A percentile compares a stretch with the other conserved stretches of the same genome.
These are phyloP conservation scores for Trichoderma afroharzianum DNA, from an alignment of 2,329 filamentous ascomycete species.

Conservation along the genomic window DNA sequence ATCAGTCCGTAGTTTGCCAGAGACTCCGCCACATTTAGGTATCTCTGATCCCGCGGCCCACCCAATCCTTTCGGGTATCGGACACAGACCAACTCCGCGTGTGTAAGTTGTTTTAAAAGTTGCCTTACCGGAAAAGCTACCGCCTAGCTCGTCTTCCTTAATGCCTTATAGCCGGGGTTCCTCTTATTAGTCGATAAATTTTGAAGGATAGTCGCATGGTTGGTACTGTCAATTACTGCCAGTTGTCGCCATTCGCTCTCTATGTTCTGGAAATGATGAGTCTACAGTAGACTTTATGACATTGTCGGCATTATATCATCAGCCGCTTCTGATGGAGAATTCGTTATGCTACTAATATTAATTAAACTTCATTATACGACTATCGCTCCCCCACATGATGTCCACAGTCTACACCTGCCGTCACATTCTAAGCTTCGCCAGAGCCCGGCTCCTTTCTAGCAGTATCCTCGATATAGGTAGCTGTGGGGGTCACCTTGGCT, in stretches of 20 bases:
- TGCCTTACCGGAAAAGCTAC: neutral
- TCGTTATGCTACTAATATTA: neutral
- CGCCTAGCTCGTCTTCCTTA: neutral
- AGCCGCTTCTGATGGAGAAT: neutral
- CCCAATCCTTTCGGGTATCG: neutral
- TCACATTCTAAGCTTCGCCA: neutral
- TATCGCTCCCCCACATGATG: neutral
- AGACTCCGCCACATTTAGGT: neutral
- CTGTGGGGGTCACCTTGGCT: neutral
- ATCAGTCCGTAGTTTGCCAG: neutral
- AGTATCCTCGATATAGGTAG: slow-evolving; percentile 2
- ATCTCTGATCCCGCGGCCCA: neutral
- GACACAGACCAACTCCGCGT: neutral
- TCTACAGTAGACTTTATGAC: neutral
- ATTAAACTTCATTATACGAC: neutral
- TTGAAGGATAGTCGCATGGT: too few relatives aligned
- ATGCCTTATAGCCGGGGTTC: neutral
- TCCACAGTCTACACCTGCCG: neutral
- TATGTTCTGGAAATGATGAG: too few relatives aligned
- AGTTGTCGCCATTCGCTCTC: neutral
- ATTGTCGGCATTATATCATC: neutral
- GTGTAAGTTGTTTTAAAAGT: neutral
- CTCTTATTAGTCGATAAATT: neutral
- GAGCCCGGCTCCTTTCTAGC: neutral
- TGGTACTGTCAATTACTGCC: neutral